Evolutionary conservation across 768 basidiomycete species (phyloP).

Genomic region (Lanmaoa rubissima): DNA sequence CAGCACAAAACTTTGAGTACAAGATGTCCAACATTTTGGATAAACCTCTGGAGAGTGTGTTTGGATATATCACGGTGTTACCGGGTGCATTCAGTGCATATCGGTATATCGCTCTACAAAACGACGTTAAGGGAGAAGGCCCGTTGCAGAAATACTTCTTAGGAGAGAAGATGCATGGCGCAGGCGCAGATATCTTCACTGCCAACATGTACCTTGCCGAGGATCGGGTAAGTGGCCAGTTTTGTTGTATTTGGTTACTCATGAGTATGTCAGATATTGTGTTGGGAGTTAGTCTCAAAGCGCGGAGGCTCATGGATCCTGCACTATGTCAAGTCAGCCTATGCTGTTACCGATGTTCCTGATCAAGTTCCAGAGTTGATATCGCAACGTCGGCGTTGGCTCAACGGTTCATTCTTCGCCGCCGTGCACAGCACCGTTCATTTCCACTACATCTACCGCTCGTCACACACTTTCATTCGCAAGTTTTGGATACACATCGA

Average conservation of each 20-base stretch:
- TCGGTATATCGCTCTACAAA: slow-evolving; percentile 87
- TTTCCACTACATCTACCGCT: slow-evolving; percentile 94
- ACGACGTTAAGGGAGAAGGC: slow-evolving; percentile 78
- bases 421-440: slow-evolving; percentile 89
- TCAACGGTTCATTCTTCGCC: slow-evolving; percentile 98
- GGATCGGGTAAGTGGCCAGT: slow-evolving; percentile 55
- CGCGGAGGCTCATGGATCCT: slow-evolving; percentile 86
- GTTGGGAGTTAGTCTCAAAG: slow-evolving; percentile 98
- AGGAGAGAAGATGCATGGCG: slow-evolving; percentile 92
- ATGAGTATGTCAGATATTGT: slow-evolving; percentile 65
- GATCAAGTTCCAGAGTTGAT: slow-evolving; percentile 95
- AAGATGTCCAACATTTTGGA: slow-evolving; percentile 94
- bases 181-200: slow-evolving; percentile 87
- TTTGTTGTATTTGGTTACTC: background rate
- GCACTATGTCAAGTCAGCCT: slow-evolving; percentile 95
- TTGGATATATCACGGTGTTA: slow-evolving; percentile 93
- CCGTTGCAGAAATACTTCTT: slow-evolving; percentile 95
- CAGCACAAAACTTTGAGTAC: slow-evolving; percentile 93
- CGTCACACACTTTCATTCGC: slow-evolving; percentile 73
- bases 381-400: slow-evolving; percentile 92
- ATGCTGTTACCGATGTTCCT: slow-evolving; percentile 90
- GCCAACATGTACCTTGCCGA: slow-evolving; percentile 97
- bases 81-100: slow-evolving; percentile 94
- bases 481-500: slow-evolving; percentile 97
- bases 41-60: slow-evolving; percentile 86